Evolutionary conservation across 1,139 yeast species (phyloP).

Genomic region (Scheffersomyces cryptocercus): DNA sequence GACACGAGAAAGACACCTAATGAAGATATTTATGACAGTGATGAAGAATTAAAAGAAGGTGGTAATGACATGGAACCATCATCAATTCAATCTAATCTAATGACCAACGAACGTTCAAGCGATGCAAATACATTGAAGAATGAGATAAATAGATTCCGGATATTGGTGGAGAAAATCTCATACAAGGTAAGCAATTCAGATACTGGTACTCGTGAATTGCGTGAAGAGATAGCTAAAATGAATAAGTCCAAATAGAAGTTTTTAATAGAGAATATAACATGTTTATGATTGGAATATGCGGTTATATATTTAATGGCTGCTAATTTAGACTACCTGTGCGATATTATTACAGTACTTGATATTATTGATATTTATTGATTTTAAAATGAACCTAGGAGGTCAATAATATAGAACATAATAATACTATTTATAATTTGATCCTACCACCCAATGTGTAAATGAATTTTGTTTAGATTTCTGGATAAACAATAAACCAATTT

Average conservation of each 20-base stretch:
- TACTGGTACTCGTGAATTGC: not conserved
- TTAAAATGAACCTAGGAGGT: conserved; percentile 1
- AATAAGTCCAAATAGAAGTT: not conserved
- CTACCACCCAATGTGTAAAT: too few relatives aligned
- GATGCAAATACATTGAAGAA: conserved; percentile 10
- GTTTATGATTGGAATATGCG: too few relatives aligned
- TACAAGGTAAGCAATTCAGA: conserved; percentile 11
- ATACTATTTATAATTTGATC: not conserved
- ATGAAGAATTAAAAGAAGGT: conserved; percentile 17
- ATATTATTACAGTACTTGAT: too few relatives aligned
- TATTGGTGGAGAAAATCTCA: conserved; percentile 32
- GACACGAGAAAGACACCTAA: conserved; percentile 3
- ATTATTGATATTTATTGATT: not conserved
- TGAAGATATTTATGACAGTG: conserved; percentile 19
- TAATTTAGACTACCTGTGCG: too few relatives aligned
- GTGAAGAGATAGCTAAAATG: not conserved
- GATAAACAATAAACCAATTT: too few relatives aligned
- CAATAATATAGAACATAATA: conserved; percentile 2
- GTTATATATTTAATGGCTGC: too few relatives aligned
- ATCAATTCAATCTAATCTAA: conserved; percentile 14
- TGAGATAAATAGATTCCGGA: conserved; percentile 32
- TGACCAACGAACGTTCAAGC: conserved; percentile 4
- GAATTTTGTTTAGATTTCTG: too few relatives aligned
- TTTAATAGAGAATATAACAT: too few relatives aligned
- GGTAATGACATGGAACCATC: conserved; percentile 3